Evolutionary conservation across 2,329 filamentous ascomycete genomes (phyloP).

Genomic region (Aspergillaceae sp.): DNA sequence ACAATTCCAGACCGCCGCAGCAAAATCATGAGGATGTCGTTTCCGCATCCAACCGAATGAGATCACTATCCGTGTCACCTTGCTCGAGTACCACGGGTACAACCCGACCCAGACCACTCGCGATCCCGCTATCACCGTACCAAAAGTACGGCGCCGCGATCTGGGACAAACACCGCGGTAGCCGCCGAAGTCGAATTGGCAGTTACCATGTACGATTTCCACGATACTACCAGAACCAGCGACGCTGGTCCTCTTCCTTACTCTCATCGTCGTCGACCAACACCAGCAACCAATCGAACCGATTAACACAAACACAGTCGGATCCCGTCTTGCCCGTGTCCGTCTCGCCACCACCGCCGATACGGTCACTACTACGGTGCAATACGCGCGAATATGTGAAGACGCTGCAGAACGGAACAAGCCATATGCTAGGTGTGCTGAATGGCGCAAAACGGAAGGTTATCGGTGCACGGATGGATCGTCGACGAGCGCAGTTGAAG

Average conservation of each 20-base stretch:
- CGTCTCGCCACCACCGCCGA: constrained; percentile 7
- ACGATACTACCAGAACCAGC: constrained; percentile 6
- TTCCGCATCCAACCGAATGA: constrained; percentile 1
- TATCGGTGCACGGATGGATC: constrained; percentile 25
- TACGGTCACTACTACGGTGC: constrained; percentile 15
- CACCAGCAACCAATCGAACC: not conserved
- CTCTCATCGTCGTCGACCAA: not conserved
- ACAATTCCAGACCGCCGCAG: not conserved
- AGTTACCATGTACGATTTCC: constrained; percentile 13
- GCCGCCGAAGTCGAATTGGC: no score
- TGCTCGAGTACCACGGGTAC: constrained; percentile 7
- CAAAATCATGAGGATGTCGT: constrained; percentile 2
- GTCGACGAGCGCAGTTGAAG: constrained; percentile 30
- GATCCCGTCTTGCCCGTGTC: constrained; percentile 1
- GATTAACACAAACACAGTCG: constrained; percentile 1
- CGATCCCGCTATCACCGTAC: constrained; percentile 28
- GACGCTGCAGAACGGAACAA: constrained; percentile 19
- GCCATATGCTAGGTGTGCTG: constrained; percentile 19
- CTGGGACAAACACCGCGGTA: constrained; percentile 21
- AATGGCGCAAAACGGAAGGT: constrained; percentile 29
- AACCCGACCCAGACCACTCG: constrained; percentile 17
- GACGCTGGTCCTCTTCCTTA: not conserved
- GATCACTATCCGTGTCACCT: constrained; percentile 8
- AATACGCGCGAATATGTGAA: constrained; percentile 18
- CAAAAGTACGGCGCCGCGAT: constrained; percentile 29